phyloP scores from a whole-genome alignment of 2,329 filamentous ascomycete species.

The Myriangium duriaei region DNA sequence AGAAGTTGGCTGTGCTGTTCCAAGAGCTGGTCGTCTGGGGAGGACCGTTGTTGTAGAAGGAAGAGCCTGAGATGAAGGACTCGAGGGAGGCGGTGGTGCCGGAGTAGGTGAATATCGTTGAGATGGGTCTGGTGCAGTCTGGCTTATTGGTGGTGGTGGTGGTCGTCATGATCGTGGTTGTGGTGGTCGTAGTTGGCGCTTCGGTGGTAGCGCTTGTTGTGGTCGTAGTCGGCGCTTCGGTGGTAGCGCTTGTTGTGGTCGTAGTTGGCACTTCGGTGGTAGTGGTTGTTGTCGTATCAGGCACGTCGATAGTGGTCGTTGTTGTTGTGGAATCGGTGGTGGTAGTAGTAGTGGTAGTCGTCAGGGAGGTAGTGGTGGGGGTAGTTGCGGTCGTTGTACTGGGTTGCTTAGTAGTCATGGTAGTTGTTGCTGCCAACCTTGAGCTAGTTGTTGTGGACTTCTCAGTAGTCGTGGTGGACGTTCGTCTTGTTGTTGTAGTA shows the following conservation, averaged over 20 bases:
- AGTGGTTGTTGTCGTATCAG: not conserved
- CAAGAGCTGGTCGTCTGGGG: too few relatives aligned
- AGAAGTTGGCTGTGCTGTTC: too few relatives aligned
- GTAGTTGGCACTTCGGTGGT: constrained; percentile 1
- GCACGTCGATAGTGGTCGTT: not conserved
- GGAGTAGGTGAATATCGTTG: too few relatives aligned
- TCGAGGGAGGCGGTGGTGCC: too few relatives aligned
- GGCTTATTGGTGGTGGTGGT: too few relatives aligned
- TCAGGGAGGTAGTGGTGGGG: not conserved
- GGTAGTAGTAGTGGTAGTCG: not conserved
- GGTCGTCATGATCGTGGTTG: constrained; percentile 1
- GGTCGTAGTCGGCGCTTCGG: not conserved
- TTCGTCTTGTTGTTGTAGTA: not conserved
- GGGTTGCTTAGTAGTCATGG: not conserved
- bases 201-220: not conserved
- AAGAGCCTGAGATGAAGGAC: too few relatives aligned
- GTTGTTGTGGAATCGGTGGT: not conserved
- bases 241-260: not conserved
- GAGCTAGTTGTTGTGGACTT: not conserved
- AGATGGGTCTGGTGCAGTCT: too few relatives aligned
- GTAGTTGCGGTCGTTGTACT: not conserved
- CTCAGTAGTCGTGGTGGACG: not conserved
- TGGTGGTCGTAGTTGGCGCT: not conserved
- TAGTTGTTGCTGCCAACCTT: constrained; percentile 2
- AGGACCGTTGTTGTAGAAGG: too few relatives aligned